phyloP scores from a whole-genome alignment of 345 rosid genomes.

The Arabidopsis suecica region DNA sequence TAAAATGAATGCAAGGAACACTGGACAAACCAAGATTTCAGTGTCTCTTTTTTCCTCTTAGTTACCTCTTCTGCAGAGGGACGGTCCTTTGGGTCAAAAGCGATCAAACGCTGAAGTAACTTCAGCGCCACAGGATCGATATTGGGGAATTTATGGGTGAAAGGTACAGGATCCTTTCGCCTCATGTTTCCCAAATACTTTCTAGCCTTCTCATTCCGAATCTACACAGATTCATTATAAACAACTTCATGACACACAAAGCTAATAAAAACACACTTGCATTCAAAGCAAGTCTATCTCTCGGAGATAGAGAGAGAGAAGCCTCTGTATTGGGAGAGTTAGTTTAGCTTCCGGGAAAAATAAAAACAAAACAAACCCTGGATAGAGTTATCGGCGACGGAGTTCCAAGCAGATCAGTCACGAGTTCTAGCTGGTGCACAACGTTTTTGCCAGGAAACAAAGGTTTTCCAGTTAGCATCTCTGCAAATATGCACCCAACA shows the following conservation, averaged over 20 bases:
- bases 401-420: conserved; percentile 97
- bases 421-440: conserved; percentile 84
- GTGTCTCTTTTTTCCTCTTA: conserved; percentile 22
- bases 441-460: conserved; percentile 98
- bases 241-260: conserved; percentile 39
- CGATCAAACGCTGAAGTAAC: conserved; percentile 82
- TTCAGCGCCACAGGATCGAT: conserved; percentile 74
- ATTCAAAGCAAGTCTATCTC: conserved; percentile 38
- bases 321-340: conserved; percentile 41
- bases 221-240: conserved; percentile 60
- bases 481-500: conserved; percentile 97
- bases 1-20: neutral
- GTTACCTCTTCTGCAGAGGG: conserved; percentile 90
- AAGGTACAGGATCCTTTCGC: conserved; percentile 67
- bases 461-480: conserved; percentile 87
- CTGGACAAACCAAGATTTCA: neutral
- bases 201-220: conserved; percentile 94
- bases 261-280: conserved; percentile 37
- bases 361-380: conserved; percentile 64
- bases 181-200: conserved; percentile 82
- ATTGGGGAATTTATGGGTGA: conserved; percentile 65
- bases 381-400: conserved; percentile 78
- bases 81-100: conserved; percentile 95
- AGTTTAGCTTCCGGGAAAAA: conserved; percentile 40
- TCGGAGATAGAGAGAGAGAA: conserved; percentile 39